Evolutionary conservation across 495 filamentous ascomycete species (phyloP).

Genomic region (Cercophora samala): DNA sequence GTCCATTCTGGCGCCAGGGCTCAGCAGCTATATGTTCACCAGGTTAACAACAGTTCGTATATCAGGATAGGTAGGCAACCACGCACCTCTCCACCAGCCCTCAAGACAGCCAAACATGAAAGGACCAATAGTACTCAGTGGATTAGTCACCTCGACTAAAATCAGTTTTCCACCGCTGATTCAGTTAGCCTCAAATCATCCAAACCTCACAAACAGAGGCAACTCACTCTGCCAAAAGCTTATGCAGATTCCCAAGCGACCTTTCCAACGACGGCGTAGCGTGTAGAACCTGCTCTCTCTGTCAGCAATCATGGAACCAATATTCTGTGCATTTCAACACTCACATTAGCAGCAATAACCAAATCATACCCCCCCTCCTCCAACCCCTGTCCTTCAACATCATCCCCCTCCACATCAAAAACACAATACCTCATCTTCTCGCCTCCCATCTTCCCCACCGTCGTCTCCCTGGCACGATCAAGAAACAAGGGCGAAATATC

Average conservation of each 20-base stretch:
- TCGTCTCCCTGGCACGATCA: slow-evolving; percentile 27
- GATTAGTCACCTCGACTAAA: slow-evolving; percentile 26
- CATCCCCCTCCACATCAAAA: slow-evolving; percentile 50
- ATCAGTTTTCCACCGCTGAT: slow-evolving; percentile 17
- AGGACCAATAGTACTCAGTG: too few relatives aligned
- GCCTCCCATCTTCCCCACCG: slow-evolving; percentile 25
- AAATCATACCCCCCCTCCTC: slow-evolving; percentile 47
- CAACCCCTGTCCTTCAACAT: slow-evolving; percentile 45
- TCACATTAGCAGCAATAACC: slow-evolving; percentile 49
- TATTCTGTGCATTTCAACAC: neutral
- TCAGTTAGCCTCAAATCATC: neutral
- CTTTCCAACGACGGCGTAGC: neutral
- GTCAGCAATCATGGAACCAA: neutral
- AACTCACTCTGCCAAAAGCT: neutral
- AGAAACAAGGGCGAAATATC: slow-evolving; percentile 1
- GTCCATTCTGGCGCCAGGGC: too few relatives aligned
- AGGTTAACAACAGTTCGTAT: too few relatives aligned
- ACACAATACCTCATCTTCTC: slow-evolving; percentile 42
- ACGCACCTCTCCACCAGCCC: too few relatives aligned
- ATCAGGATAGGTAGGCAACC: too few relatives aligned
- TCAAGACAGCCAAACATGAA: too few relatives aligned
- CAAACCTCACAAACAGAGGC: neutral
- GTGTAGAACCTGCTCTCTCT: neutral
- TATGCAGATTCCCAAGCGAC: neutral
- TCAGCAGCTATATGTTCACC: too few relatives aligned